Conservation (phyloP, 371 early-diverging fungal genomes). For the Homolaphlyctis polyrhiza region DNA sequence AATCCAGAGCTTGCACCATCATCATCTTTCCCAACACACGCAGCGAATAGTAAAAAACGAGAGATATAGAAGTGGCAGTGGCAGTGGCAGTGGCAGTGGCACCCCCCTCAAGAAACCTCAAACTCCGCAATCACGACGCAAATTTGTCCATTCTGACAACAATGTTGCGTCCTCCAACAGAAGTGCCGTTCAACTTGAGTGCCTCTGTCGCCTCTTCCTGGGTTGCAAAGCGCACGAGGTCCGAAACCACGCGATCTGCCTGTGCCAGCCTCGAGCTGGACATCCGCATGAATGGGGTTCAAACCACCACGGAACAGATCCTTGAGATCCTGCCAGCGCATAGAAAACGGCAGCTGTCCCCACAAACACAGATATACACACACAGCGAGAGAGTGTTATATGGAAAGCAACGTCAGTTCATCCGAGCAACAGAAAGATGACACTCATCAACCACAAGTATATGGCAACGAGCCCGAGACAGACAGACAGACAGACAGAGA, state of each 20-base stretch:
- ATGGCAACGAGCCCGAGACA: conserved; percentile 4
- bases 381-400: neutral
- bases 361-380: neutral
- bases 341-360: conserved; percentile 34
- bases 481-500: no score
- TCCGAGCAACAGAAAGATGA: neutral
- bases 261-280: conserved; percentile 32
- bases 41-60: no score
- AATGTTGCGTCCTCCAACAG: neutral
- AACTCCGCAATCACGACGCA: no score
- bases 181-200: neutral
- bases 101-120: no score
- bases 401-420: neutral
- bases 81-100: no score
- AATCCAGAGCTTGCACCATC: no score
- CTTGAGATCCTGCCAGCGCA: conserved; percentile 47
- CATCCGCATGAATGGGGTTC: conserved; percentile 41
- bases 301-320: conserved; percentile 38
- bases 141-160: neutral
- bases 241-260: conserved; percentile 49
- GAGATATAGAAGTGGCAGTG: neutral
- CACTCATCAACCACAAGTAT: no score
- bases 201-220: conserved; percentile 52
- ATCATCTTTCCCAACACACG: neutral
- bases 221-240: conserved; percentile 59